A percentile compares a stretch with the other conserved stretches of the same genome.
phyloP scores from a whole-genome alignment of 129 eudicot species.

The Saposhnikovia divaricata region DNA sequence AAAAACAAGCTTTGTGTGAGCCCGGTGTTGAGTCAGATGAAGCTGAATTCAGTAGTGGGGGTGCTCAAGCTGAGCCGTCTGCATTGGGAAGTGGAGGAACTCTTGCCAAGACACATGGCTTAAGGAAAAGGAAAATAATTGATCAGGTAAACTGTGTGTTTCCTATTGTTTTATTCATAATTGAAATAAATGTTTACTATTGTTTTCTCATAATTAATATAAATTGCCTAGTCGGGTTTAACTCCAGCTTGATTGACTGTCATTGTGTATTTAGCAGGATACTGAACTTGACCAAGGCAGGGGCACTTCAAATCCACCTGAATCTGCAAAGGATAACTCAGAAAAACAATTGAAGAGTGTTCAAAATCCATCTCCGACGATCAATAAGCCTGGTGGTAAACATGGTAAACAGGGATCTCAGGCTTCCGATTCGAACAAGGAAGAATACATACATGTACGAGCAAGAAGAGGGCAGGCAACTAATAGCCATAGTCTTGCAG shows the following conservation, averaged over 20 bases:
- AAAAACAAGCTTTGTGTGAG: slow-evolving; percentile 38
- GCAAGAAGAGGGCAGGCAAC: slow-evolving; percentile 99
- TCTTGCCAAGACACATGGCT: slow-evolving; percentile 42
- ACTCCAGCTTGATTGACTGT: not conserved
- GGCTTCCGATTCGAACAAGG: slow-evolving; percentile 63
- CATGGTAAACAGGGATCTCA: slow-evolving; percentile 57
- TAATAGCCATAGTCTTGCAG: slow-evolving; percentile 99
- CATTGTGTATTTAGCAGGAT: slow-evolving; percentile 29
- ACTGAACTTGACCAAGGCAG: slow-evolving; percentile 39
- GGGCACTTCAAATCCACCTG: slow-evolving; percentile 33
- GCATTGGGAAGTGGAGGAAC: slow-evolving; percentile 19
- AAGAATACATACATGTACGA: slow-evolving; percentile 81
- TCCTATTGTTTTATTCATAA: not conserved
- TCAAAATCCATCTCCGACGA: slow-evolving; percentile 34
- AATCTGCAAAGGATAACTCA: slow-evolving; percentile 22
- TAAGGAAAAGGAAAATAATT: slow-evolving; percentile 67
- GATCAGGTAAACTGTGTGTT: slow-evolving; percentile 46
- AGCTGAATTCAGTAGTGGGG: slow-evolving; percentile 50
- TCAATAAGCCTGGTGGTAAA: slow-evolving; percentile 51
- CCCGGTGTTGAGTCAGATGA: slow-evolving; percentile 53
- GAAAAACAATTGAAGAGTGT: slow-evolving; percentile 52
- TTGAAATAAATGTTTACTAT: not conserved
- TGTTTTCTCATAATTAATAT: not conserved
- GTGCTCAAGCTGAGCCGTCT: slow-evolving; percentile 39
- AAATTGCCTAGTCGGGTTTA: not conserved